These are phyloP conservation scores for Hypoxylon subgilvum DNA, from an alignment of 495 filamentous ascomycete genomes.

Conservation along the genomic window DNA sequence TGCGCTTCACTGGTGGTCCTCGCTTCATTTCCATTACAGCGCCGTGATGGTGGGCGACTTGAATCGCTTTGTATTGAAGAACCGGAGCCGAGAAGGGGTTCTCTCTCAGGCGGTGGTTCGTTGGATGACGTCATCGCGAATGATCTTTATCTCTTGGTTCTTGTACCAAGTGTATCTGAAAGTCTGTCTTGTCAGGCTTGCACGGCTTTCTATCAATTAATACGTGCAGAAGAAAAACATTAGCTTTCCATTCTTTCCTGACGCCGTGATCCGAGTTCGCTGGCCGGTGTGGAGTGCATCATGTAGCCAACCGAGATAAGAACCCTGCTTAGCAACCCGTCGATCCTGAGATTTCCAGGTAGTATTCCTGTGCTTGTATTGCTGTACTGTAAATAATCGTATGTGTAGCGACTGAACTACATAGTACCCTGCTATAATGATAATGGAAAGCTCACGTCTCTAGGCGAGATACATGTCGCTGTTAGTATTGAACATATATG, in stretches of 20 bases:
- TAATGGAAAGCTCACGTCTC: too few species aligned
- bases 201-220: background rate
- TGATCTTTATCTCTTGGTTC: too few species aligned
- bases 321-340: too few species aligned
- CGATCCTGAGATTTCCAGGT: too few species aligned
- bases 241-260: background rate
- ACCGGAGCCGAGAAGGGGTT: slow-evolving; percentile 8
- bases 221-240: background rate
- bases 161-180: too few species aligned
- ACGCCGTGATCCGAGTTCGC: background rate
- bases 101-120: slow-evolving; percentile 3
- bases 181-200: background rate
- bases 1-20: background rate
- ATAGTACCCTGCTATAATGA: too few species aligned
- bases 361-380: too few species aligned
- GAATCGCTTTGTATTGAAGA: background rate
- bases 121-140: slow-evolving; percentile 7
- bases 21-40: background rate
- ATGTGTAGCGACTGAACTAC: too few species aligned
- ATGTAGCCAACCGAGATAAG: background rate
- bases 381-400: too few species aligned
- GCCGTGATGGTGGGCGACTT: background rate
- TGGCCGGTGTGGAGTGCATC: background rate
- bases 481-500: too few species aligned
- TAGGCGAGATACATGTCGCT: too few species aligned